Conservation (phyloP, 75 land plant species). For the Picea glauca region DNA sequence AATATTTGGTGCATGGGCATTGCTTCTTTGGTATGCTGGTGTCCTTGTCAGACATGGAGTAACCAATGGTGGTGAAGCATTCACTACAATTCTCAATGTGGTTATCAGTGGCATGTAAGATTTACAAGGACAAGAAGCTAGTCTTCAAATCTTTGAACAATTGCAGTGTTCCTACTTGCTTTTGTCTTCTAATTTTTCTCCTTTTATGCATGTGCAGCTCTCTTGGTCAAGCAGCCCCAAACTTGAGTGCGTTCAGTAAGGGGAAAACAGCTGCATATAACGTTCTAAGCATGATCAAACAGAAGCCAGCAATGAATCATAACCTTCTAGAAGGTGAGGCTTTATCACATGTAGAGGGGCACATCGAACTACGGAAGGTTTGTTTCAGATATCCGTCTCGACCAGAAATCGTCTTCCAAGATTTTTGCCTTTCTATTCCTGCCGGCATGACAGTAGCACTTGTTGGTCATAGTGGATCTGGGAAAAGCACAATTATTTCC, state of each 20-base stretch:
- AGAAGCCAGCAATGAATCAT: slow-evolving; percentile 21
- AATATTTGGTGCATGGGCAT: slow-evolving; percentile 58
- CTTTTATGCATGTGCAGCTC: slow-evolving; percentile 34
- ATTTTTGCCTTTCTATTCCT: slow-evolving; percentile 48
- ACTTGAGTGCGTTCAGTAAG: slow-evolving; percentile 52
- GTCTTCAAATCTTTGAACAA: slow-evolving; percentile 2
- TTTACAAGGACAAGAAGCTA: background rate
- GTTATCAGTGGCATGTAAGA: slow-evolving; percentile 77
- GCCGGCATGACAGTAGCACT: slow-evolving; percentile 64
- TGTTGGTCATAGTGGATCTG: slow-evolving; percentile 83
- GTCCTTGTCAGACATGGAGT: slow-evolving; percentile 43
- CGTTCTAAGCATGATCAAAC: slow-evolving; percentile 43
- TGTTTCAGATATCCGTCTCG: slow-evolving; percentile 65
- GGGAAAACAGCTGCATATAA: slow-evolving; percentile 60
- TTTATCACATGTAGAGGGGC: slow-evolving; percentile 40
- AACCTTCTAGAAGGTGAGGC: slow-evolving; percentile 28
- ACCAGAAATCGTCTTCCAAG: slow-evolving; percentile 36
- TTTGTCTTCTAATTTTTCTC: background rate
- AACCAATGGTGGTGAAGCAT: slow-evolving; percentile 78
- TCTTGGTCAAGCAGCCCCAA: slow-evolving; percentile 73
- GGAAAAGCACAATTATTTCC: slow-evolving; percentile 75
- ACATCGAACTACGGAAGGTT: slow-evolving; percentile 56
- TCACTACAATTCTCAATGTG: slow-evolving; percentile 71
- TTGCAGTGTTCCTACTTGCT: background rate
- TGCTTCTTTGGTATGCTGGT: slow-evolving; percentile 76